phyloP scores from a whole-genome alignment of 306 rosid genomes.

The Prunus padus region DNA sequence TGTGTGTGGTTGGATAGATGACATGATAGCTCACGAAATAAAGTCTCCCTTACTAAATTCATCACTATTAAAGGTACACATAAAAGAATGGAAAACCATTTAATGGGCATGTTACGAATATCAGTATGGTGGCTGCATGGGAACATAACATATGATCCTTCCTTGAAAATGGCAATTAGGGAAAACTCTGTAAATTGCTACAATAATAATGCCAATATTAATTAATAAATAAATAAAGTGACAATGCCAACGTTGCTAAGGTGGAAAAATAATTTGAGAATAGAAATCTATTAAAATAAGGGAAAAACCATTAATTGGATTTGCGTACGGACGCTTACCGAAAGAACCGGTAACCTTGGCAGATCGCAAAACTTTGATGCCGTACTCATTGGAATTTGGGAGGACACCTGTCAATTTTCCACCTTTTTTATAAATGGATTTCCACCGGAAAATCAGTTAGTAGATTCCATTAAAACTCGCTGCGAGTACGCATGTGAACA shows the following conservation, averaged over 20 bases:
- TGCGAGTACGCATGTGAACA: not conserved
- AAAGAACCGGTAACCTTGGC: constrained; percentile 33
- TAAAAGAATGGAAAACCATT: too few species aligned
- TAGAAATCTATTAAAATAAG: not conserved
- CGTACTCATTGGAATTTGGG: constrained; percentile 22
- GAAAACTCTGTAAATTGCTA: not conserved
- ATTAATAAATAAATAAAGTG: not conserved
- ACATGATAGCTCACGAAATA: too few species aligned
- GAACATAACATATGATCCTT: not conserved
- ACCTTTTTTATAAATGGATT: not conserved
- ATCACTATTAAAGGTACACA: too few species aligned
- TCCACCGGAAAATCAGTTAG: constrained; percentile 25
- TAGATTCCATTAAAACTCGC: not conserved
- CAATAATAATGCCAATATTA: not conserved
- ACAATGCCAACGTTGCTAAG: not conserved
- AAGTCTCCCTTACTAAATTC: too few species aligned
- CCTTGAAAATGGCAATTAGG: not conserved
- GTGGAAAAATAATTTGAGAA: not conserved
- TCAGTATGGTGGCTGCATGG: not conserved
- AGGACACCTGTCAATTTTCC: constrained; percentile 42
- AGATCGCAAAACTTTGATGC: constrained; percentile 1
- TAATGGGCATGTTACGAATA: not conserved
- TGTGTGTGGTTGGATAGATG: too few species aligned
- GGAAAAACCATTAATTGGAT: not conserved
- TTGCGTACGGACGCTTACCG: constrained; percentile 23